Evolutionary conservation across 208 protist genomes (phyloP).

Genomic region (Angomonas ambiguus): DNA sequence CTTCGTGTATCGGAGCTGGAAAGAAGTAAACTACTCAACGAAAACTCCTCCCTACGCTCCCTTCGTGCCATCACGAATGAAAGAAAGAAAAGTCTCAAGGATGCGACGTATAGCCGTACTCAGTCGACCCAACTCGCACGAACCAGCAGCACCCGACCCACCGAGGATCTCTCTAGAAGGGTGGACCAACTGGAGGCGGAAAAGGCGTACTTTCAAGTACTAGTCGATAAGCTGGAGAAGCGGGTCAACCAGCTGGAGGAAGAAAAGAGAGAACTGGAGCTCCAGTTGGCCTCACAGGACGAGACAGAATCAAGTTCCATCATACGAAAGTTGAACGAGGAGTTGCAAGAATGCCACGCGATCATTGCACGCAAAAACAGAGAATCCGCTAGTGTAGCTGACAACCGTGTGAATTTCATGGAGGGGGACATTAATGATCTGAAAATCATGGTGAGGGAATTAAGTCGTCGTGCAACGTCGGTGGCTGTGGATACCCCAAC

Average conservation of each 20-base stretch:
- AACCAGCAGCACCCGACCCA: background rate
- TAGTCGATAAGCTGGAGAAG: slow-evolving; percentile 15
- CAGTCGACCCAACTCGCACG: background rate
- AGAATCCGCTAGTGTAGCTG: background rate
- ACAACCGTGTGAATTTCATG: slow-evolving; percentile 2
- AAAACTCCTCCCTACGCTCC: slow-evolving; percentile 1
- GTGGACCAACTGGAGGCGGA: slow-evolving; percentile 24
- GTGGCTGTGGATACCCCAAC: slow-evolving; percentile 1
- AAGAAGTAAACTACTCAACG: background rate
- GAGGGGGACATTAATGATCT: slow-evolving; percentile 23
- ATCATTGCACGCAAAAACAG: slow-evolving; percentile 7
- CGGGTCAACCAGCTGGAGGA: slow-evolving; percentile 12
- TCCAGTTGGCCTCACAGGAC: background rate
- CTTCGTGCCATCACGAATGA: background rate
- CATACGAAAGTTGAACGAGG: background rate
- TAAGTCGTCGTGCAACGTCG: slow-evolving; percentile 28
- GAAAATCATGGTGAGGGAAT: slow-evolving; percentile 34
- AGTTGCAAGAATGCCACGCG: slow-evolving; percentile 1
- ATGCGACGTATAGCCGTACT: background rate
- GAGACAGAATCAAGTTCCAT: background rate
- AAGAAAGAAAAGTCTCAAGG: background rate
- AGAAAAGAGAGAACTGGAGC: slow-evolving; percentile 1
- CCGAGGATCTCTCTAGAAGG: slow-evolving; percentile 5
- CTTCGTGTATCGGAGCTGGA: slow-evolving; percentile 2
- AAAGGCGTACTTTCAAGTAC: slow-evolving; percentile 30